phyloP scores from a whole-genome alignment of 2,329 filamentous ascomycete genomes.

The Nannizziopsis arthrosporioides region DNA sequence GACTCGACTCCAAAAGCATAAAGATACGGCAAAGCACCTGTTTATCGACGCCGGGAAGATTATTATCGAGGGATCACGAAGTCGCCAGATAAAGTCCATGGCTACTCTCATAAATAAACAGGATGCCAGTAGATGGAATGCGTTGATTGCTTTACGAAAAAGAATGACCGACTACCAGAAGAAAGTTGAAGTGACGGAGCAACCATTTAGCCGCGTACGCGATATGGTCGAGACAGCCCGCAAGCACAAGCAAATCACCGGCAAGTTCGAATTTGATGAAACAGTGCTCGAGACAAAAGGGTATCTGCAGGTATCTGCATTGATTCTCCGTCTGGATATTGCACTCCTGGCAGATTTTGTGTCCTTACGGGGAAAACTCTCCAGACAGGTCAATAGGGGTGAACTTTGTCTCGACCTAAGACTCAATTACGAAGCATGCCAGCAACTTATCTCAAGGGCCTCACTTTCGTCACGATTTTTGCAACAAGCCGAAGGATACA shows the following conservation, averaged over 20 bases:
- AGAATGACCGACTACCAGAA: conserved; percentile 19
- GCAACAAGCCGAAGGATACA: conserved; percentile 40
- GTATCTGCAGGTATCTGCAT: conserved; percentile 33
- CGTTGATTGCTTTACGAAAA: too few relatives aligned
- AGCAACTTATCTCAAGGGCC: conserved; percentile 26
- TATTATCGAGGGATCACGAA: too few relatives aligned
- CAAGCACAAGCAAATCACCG: conserved; percentile 19
- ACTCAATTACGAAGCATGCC: not conserved
- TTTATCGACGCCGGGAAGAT: too few relatives aligned
- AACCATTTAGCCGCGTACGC: conserved; percentile 30
- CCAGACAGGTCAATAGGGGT: too few relatives aligned
- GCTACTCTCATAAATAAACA: too few relatives aligned
- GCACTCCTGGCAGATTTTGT: conserved; percentile 25
- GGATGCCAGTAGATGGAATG: too few relatives aligned
- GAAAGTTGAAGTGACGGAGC: conserved; percentile 27
- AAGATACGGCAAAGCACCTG: too few relatives aligned
- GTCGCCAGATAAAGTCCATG: too few relatives aligned
- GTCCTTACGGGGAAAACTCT: conserved; percentile 19
- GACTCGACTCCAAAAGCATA: too few relatives aligned
- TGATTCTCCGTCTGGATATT: conserved; percentile 40
- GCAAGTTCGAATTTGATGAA: conserved; percentile 19
- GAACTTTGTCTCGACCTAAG: not conserved
- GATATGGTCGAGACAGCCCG: conserved; percentile 26
- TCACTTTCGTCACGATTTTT: conserved; percentile 22
- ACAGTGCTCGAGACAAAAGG: conserved; percentile 29